Percentiles rank a stretch among this genome's conserved stretches.
Evolutionary conservation across 257 asterid species (phyloP).

Genomic region (Marsdenia floribunda): DNA sequence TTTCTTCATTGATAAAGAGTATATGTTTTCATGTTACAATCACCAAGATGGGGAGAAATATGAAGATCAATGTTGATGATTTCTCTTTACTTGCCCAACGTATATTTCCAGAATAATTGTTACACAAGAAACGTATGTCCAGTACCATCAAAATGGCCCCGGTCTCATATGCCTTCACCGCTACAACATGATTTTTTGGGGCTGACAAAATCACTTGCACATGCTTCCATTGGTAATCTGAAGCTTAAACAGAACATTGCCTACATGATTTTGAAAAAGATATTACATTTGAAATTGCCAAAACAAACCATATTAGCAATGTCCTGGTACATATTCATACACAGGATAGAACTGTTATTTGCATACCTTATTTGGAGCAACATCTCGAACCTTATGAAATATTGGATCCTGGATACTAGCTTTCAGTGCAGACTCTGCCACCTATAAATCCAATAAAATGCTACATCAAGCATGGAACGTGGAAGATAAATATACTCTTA

Average conservation of each 20-base stretch:
- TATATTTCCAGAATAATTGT: not conserved
- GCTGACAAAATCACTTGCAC: constrained; percentile 28
- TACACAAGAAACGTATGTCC: not conserved
- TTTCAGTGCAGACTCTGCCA: constrained; percentile 69
- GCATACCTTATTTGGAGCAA: constrained; percentile 91
- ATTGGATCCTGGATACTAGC: constrained; percentile 50
- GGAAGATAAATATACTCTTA: not conserved
- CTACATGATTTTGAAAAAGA: constrained; percentile 34
- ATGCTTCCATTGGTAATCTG: constrained; percentile 81
- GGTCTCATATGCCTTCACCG: not conserved
- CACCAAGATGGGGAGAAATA: not conserved
- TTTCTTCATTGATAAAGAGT: not conserved
- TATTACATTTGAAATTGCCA: not conserved
- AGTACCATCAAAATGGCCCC: not conserved
- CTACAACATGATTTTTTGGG: constrained; percentile 8
- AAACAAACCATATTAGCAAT: not conserved
- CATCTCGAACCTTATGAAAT: constrained; percentile 77
- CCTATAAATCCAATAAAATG: constrained; percentile 30
- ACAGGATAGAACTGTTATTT: not conserved
- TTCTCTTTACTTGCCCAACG: not conserved
- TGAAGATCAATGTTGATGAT: not conserved
- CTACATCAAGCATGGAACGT: not conserved
- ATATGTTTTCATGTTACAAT: not conserved
- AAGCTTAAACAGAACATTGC: constrained; percentile 93
- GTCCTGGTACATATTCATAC: not conserved